Conservation (phyloP, 352 stramenopile genomes). For the Phytophthora agathidicida region DNA sequence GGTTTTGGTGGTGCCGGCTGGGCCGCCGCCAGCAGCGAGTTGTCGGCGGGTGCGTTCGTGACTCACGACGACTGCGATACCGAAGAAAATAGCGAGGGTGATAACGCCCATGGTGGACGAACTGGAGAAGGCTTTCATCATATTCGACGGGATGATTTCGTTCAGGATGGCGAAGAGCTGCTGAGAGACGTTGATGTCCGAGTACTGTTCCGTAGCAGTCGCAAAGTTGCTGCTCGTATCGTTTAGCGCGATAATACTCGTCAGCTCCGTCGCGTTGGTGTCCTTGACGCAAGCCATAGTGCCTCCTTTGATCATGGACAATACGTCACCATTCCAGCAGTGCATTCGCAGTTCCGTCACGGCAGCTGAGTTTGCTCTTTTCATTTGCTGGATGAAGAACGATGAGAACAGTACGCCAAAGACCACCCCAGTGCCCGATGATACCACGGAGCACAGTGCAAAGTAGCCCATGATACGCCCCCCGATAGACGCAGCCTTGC, state of each 20-base stretch:
- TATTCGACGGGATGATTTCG: slow-evolving; percentile 69
- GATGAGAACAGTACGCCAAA: slow-evolving; percentile 42
- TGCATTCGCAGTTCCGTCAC: slow-evolving; percentile 39
- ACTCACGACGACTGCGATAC: slow-evolving; percentile 60
- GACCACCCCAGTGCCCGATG: slow-evolving; percentile 45
- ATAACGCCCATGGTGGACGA: slow-evolving; percentile 72
- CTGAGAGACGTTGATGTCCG: slow-evolving; percentile 57
- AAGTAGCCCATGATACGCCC: slow-evolving; percentile 58
- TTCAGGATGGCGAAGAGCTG: slow-evolving; percentile 73
- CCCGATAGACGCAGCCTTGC: slow-evolving; percentile 59
- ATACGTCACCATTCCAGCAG: slow-evolving; percentile 51
- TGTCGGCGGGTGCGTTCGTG: slow-evolving; percentile 42
- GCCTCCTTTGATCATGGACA: slow-evolving; percentile 40
- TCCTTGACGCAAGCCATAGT: slow-evolving; percentile 41
- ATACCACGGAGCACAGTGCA: slow-evolving; percentile 47
- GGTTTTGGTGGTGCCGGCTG: slow-evolving; percentile 15
- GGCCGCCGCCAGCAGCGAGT: slow-evolving; percentile 3
- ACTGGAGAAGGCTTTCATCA: slow-evolving; percentile 58
- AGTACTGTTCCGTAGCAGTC: slow-evolving; percentile 25
- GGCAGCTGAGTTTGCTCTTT: slow-evolving; percentile 17
- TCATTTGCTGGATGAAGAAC: slow-evolving; percentile 50
- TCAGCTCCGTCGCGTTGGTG: slow-evolving; percentile 27
- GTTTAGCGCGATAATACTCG: slow-evolving; percentile 52
- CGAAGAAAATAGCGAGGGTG: slow-evolving; percentile 71
- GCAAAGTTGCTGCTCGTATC: slow-evolving; percentile 54